These are phyloP conservation scores for Bretschneidera sinensis DNA, from an alignment of 345 rosid genomes.

Conservation along the genomic window DNA sequence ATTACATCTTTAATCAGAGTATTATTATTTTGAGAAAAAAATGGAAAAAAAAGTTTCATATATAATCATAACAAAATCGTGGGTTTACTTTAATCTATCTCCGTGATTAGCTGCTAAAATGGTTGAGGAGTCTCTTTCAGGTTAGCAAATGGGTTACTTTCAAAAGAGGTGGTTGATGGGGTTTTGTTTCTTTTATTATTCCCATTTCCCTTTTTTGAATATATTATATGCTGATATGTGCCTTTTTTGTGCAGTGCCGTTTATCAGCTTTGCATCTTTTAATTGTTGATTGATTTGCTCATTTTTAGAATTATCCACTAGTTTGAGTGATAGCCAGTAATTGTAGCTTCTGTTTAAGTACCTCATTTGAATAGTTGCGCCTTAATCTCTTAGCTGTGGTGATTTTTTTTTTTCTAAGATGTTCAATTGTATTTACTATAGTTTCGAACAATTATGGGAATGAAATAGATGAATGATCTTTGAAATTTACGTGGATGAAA, in stretches of 20 bases:
- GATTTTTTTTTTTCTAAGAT: no score
- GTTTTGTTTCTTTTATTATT: conserved; percentile 22
- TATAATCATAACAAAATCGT: conserved; percentile 6
- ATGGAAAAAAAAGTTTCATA: conserved; percentile 14
- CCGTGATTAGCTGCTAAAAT: conserved; percentile 19
- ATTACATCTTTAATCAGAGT: no score
- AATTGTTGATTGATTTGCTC: conserved; percentile 11
- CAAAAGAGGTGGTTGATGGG: conserved; percentile 49
- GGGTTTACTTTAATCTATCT: conserved; percentile 3
- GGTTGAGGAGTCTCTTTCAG: conserved; percentile 61
- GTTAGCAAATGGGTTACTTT: conserved; percentile 54
- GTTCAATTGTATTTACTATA: no score
- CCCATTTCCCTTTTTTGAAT: conserved; percentile 7
- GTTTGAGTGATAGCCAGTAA: conserved; percentile 15
- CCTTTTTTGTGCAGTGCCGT: conserved; percentile 12
- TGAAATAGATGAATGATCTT: neutral
- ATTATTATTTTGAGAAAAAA: no score
- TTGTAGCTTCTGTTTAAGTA: conserved; percentile 13
- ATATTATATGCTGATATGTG: conserved; percentile 18
- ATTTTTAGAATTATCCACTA: conserved; percentile 16
- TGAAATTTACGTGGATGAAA: neutral
- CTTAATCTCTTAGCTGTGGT: no score
- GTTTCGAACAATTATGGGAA: conserved; percentile 1
- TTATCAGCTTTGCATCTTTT: conserved; percentile 2
- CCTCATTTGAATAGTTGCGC: no score